Base-by-base conservation (phyloP, 176 grass and related monocot species). In the Guadua angustifolia region DNA sequence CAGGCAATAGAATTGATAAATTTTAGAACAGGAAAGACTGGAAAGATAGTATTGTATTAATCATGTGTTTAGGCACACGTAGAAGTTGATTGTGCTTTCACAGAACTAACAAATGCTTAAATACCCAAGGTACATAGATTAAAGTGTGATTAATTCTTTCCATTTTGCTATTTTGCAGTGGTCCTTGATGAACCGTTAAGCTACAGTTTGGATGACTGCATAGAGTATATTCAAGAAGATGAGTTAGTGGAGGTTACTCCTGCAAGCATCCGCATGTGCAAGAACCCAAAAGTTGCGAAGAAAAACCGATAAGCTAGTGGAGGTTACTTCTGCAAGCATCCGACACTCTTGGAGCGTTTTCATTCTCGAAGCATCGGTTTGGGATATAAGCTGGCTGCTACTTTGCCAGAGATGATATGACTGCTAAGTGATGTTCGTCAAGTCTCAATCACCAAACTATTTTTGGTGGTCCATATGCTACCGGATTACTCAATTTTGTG, bases 181-280 rank as follows among this genome's bases (percentile, higher is more conserved):
- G 95, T 98, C 79, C 93, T 98, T 61, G 95, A 98, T 77, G 88
- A 92, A 66, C 71, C 95, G 11, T 75, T 95, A 79, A 86, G 40
- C 60, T 98, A 93, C 68, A 98, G 95, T 88, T 90, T 98, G 89
- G 95, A 98, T 73, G 95, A 98, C 69, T 98, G 92, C 88, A 98
- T 98, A 84, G 93, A 98, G 82, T 95, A 92, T 51, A 98, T 98
- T 83, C 89, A 95, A 93, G 93, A 98, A 81, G 93, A 98, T 81
- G 95, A 95, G 83, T 65, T 95, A 74, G 91, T 98, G 35, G 95
- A 98, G 79, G 89, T 98, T 60, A 98, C 95, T 44, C 95, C 95
- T 66, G 36, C 52, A 69, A 93, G 87, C 44, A 91, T 95, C 76
- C 89, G 93, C 57, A 95, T 95, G 91, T 92, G 67, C 85, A 98